Evolutionary conservation across 805 yeast species (phyloP).

Genomic region (Teunomyces atbi): DNA sequence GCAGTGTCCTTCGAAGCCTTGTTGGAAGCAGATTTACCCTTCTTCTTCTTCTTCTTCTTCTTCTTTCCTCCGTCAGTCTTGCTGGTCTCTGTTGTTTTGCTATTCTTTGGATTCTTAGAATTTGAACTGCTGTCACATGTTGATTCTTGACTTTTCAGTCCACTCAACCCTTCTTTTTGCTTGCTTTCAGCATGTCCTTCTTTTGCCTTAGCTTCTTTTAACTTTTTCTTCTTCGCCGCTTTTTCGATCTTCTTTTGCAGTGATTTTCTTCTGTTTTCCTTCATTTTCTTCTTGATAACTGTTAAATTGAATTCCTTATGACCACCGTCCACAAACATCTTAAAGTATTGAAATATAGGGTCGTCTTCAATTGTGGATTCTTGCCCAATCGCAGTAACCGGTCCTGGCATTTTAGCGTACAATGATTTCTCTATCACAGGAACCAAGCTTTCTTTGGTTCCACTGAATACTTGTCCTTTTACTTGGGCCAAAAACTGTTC

Average conservation of each 20-base stretch:
- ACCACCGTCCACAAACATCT: constrained; percentile 16
- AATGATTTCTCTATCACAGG: constrained; percentile 38
- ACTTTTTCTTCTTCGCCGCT: constrained; percentile 3
- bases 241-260: constrained; percentile 6
- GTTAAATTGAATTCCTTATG: constrained; percentile 2
- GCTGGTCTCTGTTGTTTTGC: constrained; percentile 2
- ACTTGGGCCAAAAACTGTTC: constrained; percentile 10
- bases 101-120: background rate
- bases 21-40: constrained; percentile 6
- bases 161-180: constrained; percentile 7
- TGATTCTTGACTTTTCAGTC: constrained; percentile 5
- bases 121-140: background rate
- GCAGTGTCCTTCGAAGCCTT: background rate
- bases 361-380: constrained; percentile 13
- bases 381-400: background rate
- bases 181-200: constrained; percentile 7
- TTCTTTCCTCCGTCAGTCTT: constrained; percentile 11
- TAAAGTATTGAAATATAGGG: constrained; percentile 17
- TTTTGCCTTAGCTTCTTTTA: constrained; percentile 2
- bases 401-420: constrained; percentile 25
- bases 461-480: constrained; percentile 20
- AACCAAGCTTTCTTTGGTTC: constrained; percentile 23
- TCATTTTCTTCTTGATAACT: constrained; percentile 3
- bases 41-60: constrained; percentile 6
- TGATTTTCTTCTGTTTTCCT: constrained; percentile 12